phyloP scores from a whole-genome alignment of 495 filamentous ascomycete species.

The Neurospora intermedia region DNA sequence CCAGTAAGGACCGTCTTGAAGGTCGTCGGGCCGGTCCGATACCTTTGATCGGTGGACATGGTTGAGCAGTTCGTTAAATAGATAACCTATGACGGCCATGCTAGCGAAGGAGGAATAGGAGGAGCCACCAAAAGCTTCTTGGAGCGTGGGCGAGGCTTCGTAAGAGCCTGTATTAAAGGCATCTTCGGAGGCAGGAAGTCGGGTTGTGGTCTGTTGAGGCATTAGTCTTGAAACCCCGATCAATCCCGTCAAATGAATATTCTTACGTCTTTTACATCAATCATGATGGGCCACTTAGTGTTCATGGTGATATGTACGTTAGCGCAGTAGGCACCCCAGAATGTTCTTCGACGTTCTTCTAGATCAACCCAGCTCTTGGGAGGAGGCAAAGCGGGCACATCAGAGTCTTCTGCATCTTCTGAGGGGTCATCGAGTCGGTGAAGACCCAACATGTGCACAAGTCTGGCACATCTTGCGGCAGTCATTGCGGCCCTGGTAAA shows the following conservation, averaged over 20 bases:
- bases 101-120: slow-evolving; percentile 31
- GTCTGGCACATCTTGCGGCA: slow-evolving; percentile 26
- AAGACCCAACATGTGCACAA: slow-evolving; percentile 38
- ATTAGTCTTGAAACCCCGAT: background rate
- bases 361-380: slow-evolving; percentile 36
- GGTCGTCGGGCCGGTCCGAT: slow-evolving; percentile 28
- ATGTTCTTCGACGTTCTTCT: slow-evolving; percentile 41
- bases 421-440: slow-evolving; percentile 32
- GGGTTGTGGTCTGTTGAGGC: slow-evolving; percentile 29
- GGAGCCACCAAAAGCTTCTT: slow-evolving; percentile 25
- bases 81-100: slow-evolving; percentile 27
- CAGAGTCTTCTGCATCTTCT: slow-evolving; percentile 14
- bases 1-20: slow-evolving; percentile 32
- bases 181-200: slow-evolving; percentile 33
- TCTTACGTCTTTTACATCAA: slow-evolving; percentile 30
- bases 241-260: background rate
- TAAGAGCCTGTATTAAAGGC: slow-evolving; percentile 26
- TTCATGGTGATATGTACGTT: slow-evolving; percentile 38
- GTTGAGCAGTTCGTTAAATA: slow-evolving; percentile 31
- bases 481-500: slow-evolving; percentile 38
- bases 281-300: slow-evolving; percentile 37
- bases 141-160: slow-evolving; percentile 23
- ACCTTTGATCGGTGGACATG: slow-evolving; percentile 31
- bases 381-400: slow-evolving; percentile 25
- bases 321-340: slow-evolving; percentile 42